These are phyloP conservation scores for Pyracantha coccinea DNA, from an alignment of 331 rosid genomes.

Conservation along the genomic window DNA sequence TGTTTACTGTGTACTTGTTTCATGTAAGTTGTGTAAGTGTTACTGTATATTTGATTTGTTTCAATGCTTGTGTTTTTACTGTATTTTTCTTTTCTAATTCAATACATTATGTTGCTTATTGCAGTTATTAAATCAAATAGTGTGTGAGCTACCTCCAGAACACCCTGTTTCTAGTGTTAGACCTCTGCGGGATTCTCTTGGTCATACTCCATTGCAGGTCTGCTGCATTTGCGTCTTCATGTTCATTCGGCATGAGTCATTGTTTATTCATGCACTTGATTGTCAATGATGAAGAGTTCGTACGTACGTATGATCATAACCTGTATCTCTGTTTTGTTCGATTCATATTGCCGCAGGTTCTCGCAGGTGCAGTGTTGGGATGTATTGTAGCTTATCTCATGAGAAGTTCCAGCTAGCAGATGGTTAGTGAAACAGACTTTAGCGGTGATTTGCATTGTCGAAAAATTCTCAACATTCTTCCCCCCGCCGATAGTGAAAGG, in stretches of 20 bases:
- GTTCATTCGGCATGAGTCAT: not conserved
- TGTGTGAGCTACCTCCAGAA: slow-evolving; percentile 45
- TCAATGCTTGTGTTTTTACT: not conserved
- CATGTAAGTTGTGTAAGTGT: not conserved
- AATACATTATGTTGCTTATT: not conserved
- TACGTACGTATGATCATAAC: not conserved
- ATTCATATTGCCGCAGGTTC: slow-evolving; percentile 22
- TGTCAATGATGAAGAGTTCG: not conserved
- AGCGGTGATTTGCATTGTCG: not conserved
- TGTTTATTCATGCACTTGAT: not conserved
- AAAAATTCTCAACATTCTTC: not conserved
- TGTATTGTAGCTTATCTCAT: slow-evolving; percentile 29
- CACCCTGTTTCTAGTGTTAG: slow-evolving; percentile 39
- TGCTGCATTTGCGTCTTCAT: not conserved
- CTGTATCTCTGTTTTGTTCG: not conserved
- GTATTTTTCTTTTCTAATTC: not conserved
- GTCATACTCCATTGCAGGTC: slow-evolving; percentile 47
- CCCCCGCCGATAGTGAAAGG: not conserved
- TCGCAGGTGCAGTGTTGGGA: slow-evolving; percentile 51
- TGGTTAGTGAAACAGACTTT: not conserved
- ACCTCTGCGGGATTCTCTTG: slow-evolving; percentile 46
- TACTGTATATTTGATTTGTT: not conserved
- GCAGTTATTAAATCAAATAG: slow-evolving; percentile 41
- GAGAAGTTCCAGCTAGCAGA: slow-evolving; percentile 20
- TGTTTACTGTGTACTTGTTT: not conserved